Base-by-base conservation (phyloP, 1,284 basidiomycete genomes). In the Malassezia arunalokei region DNA sequence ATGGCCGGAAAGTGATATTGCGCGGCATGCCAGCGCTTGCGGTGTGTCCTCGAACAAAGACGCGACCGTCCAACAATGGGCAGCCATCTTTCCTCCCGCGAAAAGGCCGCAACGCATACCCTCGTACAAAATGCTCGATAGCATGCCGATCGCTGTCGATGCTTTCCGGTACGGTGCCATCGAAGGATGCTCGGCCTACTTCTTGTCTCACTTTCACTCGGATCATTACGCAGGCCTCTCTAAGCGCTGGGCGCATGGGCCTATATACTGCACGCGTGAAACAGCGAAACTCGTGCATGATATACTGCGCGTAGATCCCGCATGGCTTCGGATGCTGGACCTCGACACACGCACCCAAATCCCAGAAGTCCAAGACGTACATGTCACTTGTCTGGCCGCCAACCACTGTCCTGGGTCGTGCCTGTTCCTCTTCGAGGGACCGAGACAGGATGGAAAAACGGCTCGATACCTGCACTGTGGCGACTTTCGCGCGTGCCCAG, bases 381-480 rank as follows among this genome's bases (percentile, higher is more conserved):
- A 76, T 33, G 91, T 95, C 1, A 95, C 89, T 0, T 81, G 89
- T 38, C 87, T 98, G n/a, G 87, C 94, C 64, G 92, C 92, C 2
- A 98, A 98, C 68, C 94, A 96, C 69, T 76, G 83, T 66, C 92
- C 94, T 0, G 94, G 92, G 6, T 94, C 90, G 0, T 87, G 83
- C 51, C 76, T 98, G 7, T 95, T 96, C 73, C 78, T 94, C 15
- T 96, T 92, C 60, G 88, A 94, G 74, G 92, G 92, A 0, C 80
- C 75, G 24, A 24, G 20, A 24, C 20, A 24, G 4, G 20, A 24
- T 24, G 20, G 20, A 24, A 24, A 24, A 24, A 24, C 4, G 0
- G 95, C 90, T 70, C 80, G 88, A 20, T 96, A 96, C 70, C 78
- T 98, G 3, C 92, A 98, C 65, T 98, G 94, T 61, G 92, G 92